Conservation (phyloP, 179 eudicot species). For the Nepenthes alata region DNA sequence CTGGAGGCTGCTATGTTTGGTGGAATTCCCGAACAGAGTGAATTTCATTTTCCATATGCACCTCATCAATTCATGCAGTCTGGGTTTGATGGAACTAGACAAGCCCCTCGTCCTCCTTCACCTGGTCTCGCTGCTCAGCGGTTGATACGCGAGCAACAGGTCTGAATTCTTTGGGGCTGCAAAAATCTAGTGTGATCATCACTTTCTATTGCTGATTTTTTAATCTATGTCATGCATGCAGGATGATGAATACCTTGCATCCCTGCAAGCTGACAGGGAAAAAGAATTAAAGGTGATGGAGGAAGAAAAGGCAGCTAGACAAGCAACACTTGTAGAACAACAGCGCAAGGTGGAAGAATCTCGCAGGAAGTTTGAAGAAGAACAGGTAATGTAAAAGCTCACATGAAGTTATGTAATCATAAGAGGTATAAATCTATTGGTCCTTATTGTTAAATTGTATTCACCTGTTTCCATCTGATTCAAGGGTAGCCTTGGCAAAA, state of each 20-base stretch:
- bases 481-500: no score
- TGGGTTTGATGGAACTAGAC: conserved; percentile 28
- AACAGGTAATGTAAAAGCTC: conserved; percentile 40
- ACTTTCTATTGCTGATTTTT: background rate
- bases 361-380: conserved; percentile 45
- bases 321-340: conserved; percentile 65
- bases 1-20: conserved; percentile 99
- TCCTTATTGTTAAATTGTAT: no score
- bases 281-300: conserved; percentile 59
- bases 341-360: conserved; percentile 54
- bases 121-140: conserved; percentile 82
- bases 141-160: conserved; percentile 80
- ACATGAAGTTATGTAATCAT: background rate
- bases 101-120: conserved; percentile 71
- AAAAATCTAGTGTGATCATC: background rate
- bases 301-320: conserved; percentile 56
- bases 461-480: no score
- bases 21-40: conserved; percentile 54
- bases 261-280: conserved; percentile 93
- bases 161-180: conserved; percentile 9
- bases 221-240: conserved; percentile 14
- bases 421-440: background rate
- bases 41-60: conserved; percentile 43
- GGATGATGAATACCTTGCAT: conserved; percentile 94
- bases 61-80: conserved; percentile 41